Percentiles rank a stretch among this genome's conserved stretches.
phyloP scores from a whole-genome alignment of 2,329 filamentous ascomycete species.

The Niveomyces coronatus region DNA sequence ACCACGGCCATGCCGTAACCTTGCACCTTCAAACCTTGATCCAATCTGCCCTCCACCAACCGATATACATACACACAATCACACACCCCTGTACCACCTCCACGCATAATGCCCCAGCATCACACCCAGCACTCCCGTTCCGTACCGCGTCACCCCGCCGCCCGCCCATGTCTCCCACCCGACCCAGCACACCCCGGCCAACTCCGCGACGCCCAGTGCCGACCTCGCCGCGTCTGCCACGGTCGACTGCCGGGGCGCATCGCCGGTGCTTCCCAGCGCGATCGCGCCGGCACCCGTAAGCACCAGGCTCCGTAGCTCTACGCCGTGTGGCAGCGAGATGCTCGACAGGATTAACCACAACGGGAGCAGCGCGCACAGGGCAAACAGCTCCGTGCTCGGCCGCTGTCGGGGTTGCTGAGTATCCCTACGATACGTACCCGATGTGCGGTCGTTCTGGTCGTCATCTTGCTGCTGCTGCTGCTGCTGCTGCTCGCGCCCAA shows the following conservation, averaged over 20 bases:
- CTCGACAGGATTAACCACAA: slow-evolving; percentile 18
- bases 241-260: slow-evolving; percentile 14
- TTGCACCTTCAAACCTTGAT: too few relatives aligned
- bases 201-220: slow-evolving; percentile 21
- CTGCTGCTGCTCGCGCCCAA: slow-evolving; percentile 22
- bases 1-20: not conserved
- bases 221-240: slow-evolving; percentile 17
- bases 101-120: slow-evolving; percentile 24
- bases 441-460: not conserved
- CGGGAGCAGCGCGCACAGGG: slow-evolving; percentile 15
- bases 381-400: slow-evolving; percentile 12
- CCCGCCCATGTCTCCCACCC: slow-evolving; percentile 21
- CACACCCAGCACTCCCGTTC: slow-evolving; percentile 18
- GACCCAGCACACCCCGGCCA: slow-evolving; percentile 24
- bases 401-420: not conserved
- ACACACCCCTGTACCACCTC: slow-evolving; percentile 9
- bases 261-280: slow-evolving; percentile 21
- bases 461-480: not conserved
- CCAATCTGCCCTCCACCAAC: not conserved
- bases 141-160: slow-evolving; percentile 16
- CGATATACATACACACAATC: not conserved
- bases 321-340: slow-evolving; percentile 15
- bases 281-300: slow-evolving; percentile 20
- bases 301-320: slow-evolving; percentile 19
- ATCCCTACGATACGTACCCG: not conserved